Conservation (phyloP, 768 basidiomycete species). For the Agrocybe pediades region DNA sequence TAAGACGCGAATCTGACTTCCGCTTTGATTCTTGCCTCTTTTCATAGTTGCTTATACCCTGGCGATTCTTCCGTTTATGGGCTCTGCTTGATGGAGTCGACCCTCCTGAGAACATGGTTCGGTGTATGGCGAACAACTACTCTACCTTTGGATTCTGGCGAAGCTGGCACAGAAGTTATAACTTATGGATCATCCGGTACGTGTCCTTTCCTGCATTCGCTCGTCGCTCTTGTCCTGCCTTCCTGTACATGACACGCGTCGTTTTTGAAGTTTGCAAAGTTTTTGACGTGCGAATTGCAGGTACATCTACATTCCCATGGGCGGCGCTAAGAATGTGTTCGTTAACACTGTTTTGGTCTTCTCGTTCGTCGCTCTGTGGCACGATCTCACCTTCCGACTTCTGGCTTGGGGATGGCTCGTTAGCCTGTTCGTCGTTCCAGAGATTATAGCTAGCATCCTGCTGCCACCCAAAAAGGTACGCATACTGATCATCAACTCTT, state of each 20-base stretch:
- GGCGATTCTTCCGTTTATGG: slow-evolving; percentile 98
- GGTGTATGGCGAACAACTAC: slow-evolving; percentile 99
- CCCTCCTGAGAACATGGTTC: slow-evolving; percentile 97
- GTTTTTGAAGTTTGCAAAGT: neutral
- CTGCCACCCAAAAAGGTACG: slow-evolving; percentile 69
- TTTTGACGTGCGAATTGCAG: slow-evolving; percentile 43
- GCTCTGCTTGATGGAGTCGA: slow-evolving; percentile 86
- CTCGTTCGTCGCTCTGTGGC: slow-evolving; percentile 98
- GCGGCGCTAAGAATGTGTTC: slow-evolving; percentile 58
- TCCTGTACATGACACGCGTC: too few relatives aligned
- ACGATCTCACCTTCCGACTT: slow-evolving; percentile 85
- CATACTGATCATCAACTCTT: neutral
- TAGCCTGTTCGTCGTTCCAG: slow-evolving; percentile 87
- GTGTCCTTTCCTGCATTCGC: too few relatives aligned
- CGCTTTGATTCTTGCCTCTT: neutral
- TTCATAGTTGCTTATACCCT: slow-evolving; percentile 84
- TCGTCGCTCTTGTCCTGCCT: too few relatives aligned
- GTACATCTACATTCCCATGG: slow-evolving; percentile 94
- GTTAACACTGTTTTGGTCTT: slow-evolving; percentile 80
- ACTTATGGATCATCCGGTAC: slow-evolving; percentile 91
- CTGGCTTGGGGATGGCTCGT: slow-evolving; percentile 98
- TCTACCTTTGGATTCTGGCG: slow-evolving; percentile 93
- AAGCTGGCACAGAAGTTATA: slow-evolving; percentile 96
- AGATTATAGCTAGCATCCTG: slow-evolving; percentile 62
- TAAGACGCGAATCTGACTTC: neutral